phyloP scores from a whole-genome alignment of 148 eudicot genomes.

The Vaccinium vitisidaea region DNA sequence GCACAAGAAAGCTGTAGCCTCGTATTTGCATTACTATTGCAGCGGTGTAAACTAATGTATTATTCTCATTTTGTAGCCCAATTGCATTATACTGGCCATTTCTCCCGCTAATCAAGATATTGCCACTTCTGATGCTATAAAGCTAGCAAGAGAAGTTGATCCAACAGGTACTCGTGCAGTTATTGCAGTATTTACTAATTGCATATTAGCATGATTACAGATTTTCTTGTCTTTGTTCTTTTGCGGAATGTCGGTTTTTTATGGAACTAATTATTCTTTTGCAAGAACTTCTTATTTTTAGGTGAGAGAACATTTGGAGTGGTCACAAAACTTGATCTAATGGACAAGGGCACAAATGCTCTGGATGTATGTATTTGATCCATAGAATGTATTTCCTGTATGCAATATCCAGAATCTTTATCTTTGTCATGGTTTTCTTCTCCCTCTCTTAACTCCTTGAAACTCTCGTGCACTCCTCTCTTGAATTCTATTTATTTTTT shows the following conservation, averaged over 20 bases:
- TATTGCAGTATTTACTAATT: not conserved
- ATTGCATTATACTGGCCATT: constrained; percentile 94
- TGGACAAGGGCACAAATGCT: constrained; percentile 97
- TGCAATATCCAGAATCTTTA: not conserved
- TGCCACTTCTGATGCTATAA: constrained; percentile 99
- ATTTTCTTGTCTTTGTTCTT: not conserved
- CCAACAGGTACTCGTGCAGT: constrained; percentile 58
- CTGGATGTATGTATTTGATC: constrained; percentile 61
- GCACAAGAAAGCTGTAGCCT: constrained; percentile 1
- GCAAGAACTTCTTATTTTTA: constrained; percentile 16
- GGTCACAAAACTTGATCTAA: constrained; percentile 90
- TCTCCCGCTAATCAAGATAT: constrained; percentile 99
- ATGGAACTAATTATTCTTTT: not conserved
- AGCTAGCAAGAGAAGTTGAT: constrained; percentile 99
- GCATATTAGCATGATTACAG: not conserved
- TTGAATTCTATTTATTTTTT: not conserved
- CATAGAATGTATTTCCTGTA: not conserved
- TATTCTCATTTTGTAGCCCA: constrained; percentile 61
- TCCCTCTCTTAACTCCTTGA: not conserved
- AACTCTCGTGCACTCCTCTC: not conserved
- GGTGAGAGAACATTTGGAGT: constrained; percentile 99
- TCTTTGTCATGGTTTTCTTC: constrained; percentile 1
- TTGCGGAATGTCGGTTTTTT: not conserved
- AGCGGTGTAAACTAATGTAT: constrained; percentile 14
- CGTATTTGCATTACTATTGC: not conserved